phyloP scores from a whole-genome alignment of 495 filamentous ascomycete genomes.

The Saxophila tyrrhenica region DNA sequence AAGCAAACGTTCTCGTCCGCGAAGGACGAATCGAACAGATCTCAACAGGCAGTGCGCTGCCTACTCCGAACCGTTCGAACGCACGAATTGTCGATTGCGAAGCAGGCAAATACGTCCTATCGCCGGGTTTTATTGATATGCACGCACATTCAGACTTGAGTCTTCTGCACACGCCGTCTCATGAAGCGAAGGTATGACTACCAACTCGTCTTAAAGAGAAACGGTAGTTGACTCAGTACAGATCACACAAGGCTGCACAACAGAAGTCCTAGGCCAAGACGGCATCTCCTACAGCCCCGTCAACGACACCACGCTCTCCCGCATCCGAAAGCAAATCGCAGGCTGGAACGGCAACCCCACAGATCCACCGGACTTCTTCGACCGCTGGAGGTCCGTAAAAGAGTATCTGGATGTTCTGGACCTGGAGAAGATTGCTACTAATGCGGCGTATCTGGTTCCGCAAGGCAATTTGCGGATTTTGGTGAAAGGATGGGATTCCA shows the following conservation, averaged over 20 bases:
- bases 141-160: conserved; percentile 13
- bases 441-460: conserved; percentile 13
- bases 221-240: not conserved
- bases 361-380: conserved; percentile 4
- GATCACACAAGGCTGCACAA: conserved; percentile 12
- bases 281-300: conserved; percentile 10
- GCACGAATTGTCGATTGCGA: conserved; percentile 9
- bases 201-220: not conserved
- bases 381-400: conserved; percentile 7
- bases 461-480: conserved; percentile 13
- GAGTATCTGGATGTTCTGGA: conserved; percentile 13
- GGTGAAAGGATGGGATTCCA: conserved; percentile 6
- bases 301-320: conserved; percentile 6
- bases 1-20: conserved; percentile 2
- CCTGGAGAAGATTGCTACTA: conserved; percentile 9
- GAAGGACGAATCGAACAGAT: conserved; percentile 2
- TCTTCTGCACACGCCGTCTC: conserved; percentile 8
- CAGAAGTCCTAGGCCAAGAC: conserved; percentile 14
- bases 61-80: too few relatives aligned
- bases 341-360: conserved; percentile 15
- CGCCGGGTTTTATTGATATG: conserved; percentile 18
- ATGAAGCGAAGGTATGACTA: conserved; percentile 5
- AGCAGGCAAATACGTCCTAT: conserved; percentile 3
- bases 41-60: too few relatives aligned
- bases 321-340: conserved; percentile 12